Base-by-base conservation (phyloP, 345 rosid genomes). In the Salix koriyanagi region DNA sequence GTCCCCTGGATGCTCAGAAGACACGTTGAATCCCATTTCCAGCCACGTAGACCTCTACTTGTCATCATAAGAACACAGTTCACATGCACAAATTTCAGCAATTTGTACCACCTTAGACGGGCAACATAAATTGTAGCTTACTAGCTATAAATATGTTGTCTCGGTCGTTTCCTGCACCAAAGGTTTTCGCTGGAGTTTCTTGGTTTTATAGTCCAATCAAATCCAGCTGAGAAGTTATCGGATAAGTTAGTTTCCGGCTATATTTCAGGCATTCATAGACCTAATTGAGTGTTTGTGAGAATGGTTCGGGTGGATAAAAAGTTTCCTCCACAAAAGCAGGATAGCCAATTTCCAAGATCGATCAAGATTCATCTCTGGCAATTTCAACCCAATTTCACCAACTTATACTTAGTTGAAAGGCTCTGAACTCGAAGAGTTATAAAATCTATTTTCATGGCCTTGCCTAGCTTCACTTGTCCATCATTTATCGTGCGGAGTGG, bases 251-350 rank as follows among this genome's bases (percentile, higher is more conserved):
- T 76, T 75, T 75, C 74, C 32, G 12, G 74, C 71, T n/a, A 68
- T 54, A 71, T 73, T 66, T 68, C 21, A 32, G 46, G 60, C 30
- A 69, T 15, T 65, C 72, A 7, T 65, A 75, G 70, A 64, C 52
- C 70, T 12, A 50, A 4, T 30, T 44, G 72, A 65, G 25, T 34
- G 56, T 21, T 79, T 62, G 65, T 39, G 44, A 79, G 83, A 65
- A 92, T 92, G 97, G 88, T n/a, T 87, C 91, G 1, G 82, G 75
- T 18, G 77, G 64, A 4, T n/a, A 74, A 72, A 62, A 62, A 70
- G 56, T 90, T 88, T 75, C 94, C 89, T 50, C 88, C 89, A n/a
- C 96, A 91, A 76, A 85, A 81, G 86, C 96, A 92, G 83, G 84
- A 81, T 70, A 67, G 28, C 2, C 96, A 30, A 30, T 30, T 30